A percentile compares a stretch with the other conserved stretches of the same genome.
phyloP scores from a whole-genome alignment of 768 basidiomycete genomes.

The Podaxis carcinomalis region DNA sequence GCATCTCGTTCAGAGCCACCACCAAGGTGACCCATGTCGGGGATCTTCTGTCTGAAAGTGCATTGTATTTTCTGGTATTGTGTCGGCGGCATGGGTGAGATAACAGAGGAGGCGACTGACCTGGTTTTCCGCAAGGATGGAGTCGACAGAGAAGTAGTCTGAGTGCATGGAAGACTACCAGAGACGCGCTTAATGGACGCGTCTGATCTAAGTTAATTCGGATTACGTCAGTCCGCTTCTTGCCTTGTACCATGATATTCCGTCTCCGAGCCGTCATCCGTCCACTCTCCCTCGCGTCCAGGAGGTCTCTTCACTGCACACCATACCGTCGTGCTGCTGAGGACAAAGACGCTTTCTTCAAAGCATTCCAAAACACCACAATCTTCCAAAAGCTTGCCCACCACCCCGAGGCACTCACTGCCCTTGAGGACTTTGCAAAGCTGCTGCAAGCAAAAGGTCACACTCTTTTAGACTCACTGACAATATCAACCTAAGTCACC shows the following conservation, averaged over 20 bases:
- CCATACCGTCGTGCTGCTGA: conserved; percentile 8
- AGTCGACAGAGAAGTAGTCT: conserved; percentile 90
- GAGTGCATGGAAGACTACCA: conserved; percentile 57
- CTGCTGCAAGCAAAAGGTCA: conserved; percentile 46
- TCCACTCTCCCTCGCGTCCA: conserved; percentile 4
- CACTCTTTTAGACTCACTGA: not conserved
- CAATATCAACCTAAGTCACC: not conserved
- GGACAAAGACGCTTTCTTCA: conserved; percentile 7
- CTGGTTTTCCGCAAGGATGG: conserved; percentile 91
- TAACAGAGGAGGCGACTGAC: conserved; percentile 28
- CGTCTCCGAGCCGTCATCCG: conserved; percentile 2
- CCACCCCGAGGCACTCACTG: conserved; percentile 45
- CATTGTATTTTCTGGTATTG: conserved; percentile 80
- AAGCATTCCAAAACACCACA: conserved; percentile 34
- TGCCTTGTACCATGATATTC: conserved; percentile 5
- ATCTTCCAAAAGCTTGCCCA: conserved; percentile 44
- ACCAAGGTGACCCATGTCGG: conserved; percentile 85
- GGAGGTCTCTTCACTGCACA: conserved; percentile 12
- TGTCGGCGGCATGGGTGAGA: not conserved
- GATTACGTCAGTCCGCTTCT: conserved; percentile 12
- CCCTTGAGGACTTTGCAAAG: conserved; percentile 40
- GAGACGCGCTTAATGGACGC: not conserved
- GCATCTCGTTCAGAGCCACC: conserved; percentile 84
- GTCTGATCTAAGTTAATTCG: not conserved
- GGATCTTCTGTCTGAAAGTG: conserved; percentile 82